Evolutionary conservation across 1,284 basidiomycete genomes (phyloP), one percentile per base, ranked within the genome.

Genomic region (Leccinum glutinopallens): DNA sequence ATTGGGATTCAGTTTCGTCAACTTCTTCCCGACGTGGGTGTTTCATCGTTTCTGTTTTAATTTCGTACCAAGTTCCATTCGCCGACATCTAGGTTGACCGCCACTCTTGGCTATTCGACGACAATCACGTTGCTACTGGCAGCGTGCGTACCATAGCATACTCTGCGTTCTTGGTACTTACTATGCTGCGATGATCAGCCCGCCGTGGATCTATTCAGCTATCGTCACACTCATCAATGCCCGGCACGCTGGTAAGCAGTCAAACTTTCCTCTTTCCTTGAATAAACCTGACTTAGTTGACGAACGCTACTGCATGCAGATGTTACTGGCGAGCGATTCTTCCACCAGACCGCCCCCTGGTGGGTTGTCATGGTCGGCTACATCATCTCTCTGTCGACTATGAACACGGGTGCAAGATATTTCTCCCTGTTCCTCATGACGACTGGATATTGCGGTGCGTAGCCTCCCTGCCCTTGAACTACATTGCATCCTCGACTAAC

Each of bases 351-450:
- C 9, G 57, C 37, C 8, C 19, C 19, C 5, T 58, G 57, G 57
- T 58, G 57, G 57, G 19, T 58, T 17, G 22, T 41, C 22, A 58
- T 58, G 57, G 8, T 58, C 15, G 57, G 57, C 15, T 58, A 41
- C 15, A 58, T 58, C 15, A 58, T 58, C 57, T 58, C 57, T 43
- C 37, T 58, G 57, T 58, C 57, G 5, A 58, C 57, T 15, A 58
- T 41, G 57, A 58, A 58, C 22, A 41, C 22, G 13, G 57, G 19
- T 12, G 57, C 57, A 25, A 58, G 57, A 4, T 58, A 58, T 43
- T 29, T 58, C 37, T 58, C 57, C 13, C 22, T 58, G 37, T 58
- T 58, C 22, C 37, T 58, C 15, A 58, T 58, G 57, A 58, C 57
- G 35, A 37, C 56, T 17, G 56, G 56, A 57, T 35, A 37, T 37